A percentile compares a stretch with the other conserved stretches of the same genome.
Evolutionary conservation across 2,329 filamentous ascomycete genomes (phyloP).

Genomic region (Colletotrichum sp.): DNA sequence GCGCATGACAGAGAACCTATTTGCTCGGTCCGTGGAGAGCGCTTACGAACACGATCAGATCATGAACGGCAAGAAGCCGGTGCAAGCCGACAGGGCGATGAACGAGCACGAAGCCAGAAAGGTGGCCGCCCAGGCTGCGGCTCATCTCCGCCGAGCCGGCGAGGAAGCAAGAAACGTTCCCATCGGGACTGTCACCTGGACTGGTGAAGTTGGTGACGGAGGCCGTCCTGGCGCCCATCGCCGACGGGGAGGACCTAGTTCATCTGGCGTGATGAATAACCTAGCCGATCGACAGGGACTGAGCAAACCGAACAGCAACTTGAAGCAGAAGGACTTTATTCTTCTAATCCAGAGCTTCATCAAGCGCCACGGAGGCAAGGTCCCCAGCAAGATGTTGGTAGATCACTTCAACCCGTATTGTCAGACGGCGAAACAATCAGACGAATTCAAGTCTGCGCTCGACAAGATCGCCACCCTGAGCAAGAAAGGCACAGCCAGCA

Average conservation of each 20-base stretch:
- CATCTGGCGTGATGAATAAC: constrained; percentile 60
- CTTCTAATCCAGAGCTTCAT: constrained; percentile 82
- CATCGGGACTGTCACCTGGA: constrained; percentile 92
- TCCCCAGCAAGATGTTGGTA: constrained; percentile 83
- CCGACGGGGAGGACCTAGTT: constrained; percentile 56
- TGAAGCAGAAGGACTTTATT: constrained; percentile 68
- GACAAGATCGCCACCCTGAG: constrained; percentile 77
- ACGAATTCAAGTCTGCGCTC: constrained; percentile 83
- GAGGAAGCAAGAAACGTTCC: constrained; percentile 76
- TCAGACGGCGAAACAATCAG: constrained; percentile 68
- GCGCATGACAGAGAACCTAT: constrained; percentile 87
- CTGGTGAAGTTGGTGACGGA: constrained; percentile 79
- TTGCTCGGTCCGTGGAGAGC: constrained; percentile 87
- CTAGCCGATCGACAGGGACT: constrained; percentile 63
- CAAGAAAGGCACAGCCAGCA: constrained; percentile 49
- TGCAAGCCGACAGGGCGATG: constrained; percentile 77
- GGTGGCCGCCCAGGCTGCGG: constrained; percentile 79
- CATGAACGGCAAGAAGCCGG: constrained; percentile 74
- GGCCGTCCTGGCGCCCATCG: constrained; percentile 69
- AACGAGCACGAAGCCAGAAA: constrained; percentile 83
- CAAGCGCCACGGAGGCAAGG: constrained; percentile 75
- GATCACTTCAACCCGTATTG: constrained; percentile 90
- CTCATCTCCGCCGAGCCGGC: constrained; percentile 74
- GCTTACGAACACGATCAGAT: constrained; percentile 94
- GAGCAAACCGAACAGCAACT: constrained; percentile 36